Evolutionary conservation across 768 basidiomycete species (phyloP), one percentile per base, ranked within the genome.

Genomic region (Boletus bicolor): DNA sequence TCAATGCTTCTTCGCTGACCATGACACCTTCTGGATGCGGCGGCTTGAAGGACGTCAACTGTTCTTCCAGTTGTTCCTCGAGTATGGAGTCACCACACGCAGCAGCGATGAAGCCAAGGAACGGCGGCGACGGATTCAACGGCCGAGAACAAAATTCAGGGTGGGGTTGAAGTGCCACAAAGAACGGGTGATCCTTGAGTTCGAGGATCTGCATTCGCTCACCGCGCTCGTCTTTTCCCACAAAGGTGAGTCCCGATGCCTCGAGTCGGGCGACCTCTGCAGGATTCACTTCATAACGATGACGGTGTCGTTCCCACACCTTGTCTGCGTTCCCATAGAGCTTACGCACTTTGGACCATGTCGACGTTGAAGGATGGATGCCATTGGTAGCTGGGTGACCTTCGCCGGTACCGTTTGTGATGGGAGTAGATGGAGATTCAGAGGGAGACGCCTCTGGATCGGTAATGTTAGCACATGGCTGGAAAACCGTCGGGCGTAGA

Each of bases 131-230:
- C 2, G 97, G 97, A 75, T 99, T 98, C 42, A 99, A 78, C 2
- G 97, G 97, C 30, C 97, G 86, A 24, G 97, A 95, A 77, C 96
- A 98, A 76, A 99, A 95, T 73, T 99, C 97, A 0, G 97, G 97
- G 67, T 99, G 97, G 1, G 97, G 92, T 75, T 99, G 97, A 43
- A 99, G 78, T 24, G 85, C 97, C 43, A 96, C 75, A 68, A 95
- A 98, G 79, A 84, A 99, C 2, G 93, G 91, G 72, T 99, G 97
- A 62, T 91, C 95, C 61, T 76, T 80, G 42, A 98, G 75, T 74
- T 99, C 97, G 55, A 95, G 77, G 53, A 94, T 83, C 76, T 99
- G 97, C 97, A 99, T 99, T 51, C 97, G 80, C 77, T 98, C 93
- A 14, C 95, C 93, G 63, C 86, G 85, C 75, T 97, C 96, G 72